Percentiles rank a stretch among this genome's conserved stretches.
Conservation (phyloP, 2,329 filamentous ascomycete species). For the Diaporthe batatas region DNA sequence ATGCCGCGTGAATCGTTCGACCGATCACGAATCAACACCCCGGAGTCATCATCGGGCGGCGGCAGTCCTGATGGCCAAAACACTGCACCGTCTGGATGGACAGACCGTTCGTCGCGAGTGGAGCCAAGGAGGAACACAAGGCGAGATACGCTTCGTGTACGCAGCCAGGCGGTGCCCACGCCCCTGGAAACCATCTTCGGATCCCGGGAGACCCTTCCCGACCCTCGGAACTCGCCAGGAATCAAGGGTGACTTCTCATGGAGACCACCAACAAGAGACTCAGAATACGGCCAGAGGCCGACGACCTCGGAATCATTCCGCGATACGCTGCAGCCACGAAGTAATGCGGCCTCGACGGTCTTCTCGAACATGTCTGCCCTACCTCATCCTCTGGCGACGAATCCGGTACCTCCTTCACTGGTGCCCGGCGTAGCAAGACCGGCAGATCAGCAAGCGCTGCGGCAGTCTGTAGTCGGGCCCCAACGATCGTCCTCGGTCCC, state of each 20-base stretch:
- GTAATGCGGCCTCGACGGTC: constrained; percentile 8
- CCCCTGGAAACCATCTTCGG: constrained; percentile 38
- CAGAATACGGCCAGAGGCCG: constrained; percentile 17
- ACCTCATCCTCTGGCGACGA: background rate
- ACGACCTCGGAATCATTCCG: background rate
- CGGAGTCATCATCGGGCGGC: constrained; percentile 24
- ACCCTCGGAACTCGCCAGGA: background rate
- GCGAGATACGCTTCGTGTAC: constrained; percentile 5
- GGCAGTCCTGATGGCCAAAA: background rate
- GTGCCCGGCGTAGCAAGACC: background rate
- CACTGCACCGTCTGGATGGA: background rate
- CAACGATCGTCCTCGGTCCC: constrained; percentile 11
- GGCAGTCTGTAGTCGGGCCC: background rate
- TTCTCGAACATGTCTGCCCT: constrained; percentile 12
- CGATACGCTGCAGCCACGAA: constrained; percentile 5
- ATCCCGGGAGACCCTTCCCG: background rate
- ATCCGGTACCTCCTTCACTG: background rate
- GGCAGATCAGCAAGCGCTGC: background rate
- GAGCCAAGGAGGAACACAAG: background rate
- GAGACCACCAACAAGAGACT: constrained; percentile 33
- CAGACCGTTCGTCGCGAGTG: background rate
- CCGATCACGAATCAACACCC: constrained; percentile 18
- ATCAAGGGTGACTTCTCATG: constrained; percentile 37
- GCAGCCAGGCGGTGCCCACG: constrained; percentile 35
- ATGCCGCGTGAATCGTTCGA: constrained; percentile 10